phyloP scores from a whole-genome alignment of 2,329 filamentous ascomycete species.

The Akanthomyces muscarius region DNA sequence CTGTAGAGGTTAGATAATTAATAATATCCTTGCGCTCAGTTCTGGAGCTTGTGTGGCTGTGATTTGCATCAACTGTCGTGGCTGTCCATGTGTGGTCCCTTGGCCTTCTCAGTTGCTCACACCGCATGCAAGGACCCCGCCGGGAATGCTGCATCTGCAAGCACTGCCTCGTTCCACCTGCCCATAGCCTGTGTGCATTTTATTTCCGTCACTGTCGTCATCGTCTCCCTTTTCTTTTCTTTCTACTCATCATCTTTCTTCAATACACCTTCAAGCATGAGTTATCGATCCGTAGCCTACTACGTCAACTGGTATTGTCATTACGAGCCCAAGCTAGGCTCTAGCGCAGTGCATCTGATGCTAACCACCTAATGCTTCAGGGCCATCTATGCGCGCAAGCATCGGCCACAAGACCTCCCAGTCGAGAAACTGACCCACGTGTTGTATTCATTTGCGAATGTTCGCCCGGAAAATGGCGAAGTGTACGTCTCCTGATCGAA shows the following conservation, averaged over 20 bases:
- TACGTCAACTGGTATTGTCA: slow-evolving; percentile 62
- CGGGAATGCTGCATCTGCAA: slow-evolving; percentile 8
- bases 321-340: background rate
- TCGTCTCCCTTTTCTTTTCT: background rate
- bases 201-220: slow-evolving; percentile 5
- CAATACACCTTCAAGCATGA: slow-evolving; percentile 23
- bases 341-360: slow-evolving; percentile 1
- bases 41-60: background rate
- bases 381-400: slow-evolving; percentile 84
- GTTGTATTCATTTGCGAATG: slow-evolving; percentile 87
- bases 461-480: slow-evolving; percentile 73
- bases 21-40: background rate
- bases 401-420: slow-evolving; percentile 80
- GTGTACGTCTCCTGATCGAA: slow-evolving; percentile 48
- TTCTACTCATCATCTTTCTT: background rate
- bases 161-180: slow-evolving; percentile 13
- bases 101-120: background rate
- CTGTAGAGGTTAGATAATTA: background rate
- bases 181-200: slow-evolving; percentile 5
- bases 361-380: slow-evolving; percentile 28
- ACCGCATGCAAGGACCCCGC: background rate
- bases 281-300: slow-evolving; percentile 66
- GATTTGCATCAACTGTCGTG: background rate
- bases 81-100: background rate
- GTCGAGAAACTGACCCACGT: slow-evolving; percentile 80